A percentile compares a stretch with the other conserved stretches of the same genome.
phyloP scores from a whole-genome alignment of 139 green algal genomes.

The Chlorella sp. region DNA sequence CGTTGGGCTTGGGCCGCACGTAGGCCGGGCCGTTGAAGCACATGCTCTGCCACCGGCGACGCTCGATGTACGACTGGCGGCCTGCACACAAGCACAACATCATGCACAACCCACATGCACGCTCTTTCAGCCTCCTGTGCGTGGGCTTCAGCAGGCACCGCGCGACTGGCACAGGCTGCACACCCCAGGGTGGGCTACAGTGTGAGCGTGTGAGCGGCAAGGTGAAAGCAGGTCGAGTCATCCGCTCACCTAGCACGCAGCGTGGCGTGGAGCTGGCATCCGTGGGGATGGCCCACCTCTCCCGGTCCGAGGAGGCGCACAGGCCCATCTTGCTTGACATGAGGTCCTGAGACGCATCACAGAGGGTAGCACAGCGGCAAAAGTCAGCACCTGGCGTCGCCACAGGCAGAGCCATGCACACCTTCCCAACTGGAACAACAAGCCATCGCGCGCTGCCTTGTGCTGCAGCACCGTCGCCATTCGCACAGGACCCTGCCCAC shows the following conservation, averaged over 20 bases:
- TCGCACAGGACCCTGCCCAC: background rate
- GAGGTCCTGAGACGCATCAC: constrained; percentile 10
- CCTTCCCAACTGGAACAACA: background rate
- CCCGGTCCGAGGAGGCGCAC: constrained; percentile 29
- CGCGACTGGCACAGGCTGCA: background rate
- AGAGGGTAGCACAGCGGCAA: no score
- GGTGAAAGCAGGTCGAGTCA: no score
- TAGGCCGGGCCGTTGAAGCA: constrained; percentile 67
- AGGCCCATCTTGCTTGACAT: constrained; percentile 22
- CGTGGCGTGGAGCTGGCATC: constrained; percentile 7
- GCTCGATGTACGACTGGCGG: constrained; percentile 24
- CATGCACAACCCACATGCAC: background rate
- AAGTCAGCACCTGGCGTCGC: no score
- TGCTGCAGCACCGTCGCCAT: background rate
- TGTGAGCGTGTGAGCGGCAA: background rate
- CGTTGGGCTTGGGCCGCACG: constrained; percentile 13
- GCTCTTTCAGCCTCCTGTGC: background rate
- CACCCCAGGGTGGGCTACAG: background rate
- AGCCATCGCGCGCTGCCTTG: background rate
- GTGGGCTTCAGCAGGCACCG: background rate
- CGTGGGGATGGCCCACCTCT: constrained; percentile 33
- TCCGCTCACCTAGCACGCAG: constrained; percentile 43
- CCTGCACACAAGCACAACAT: constrained; percentile 17
- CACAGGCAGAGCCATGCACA: background rate
- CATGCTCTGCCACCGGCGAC: constrained; percentile 35